phyloP scores from a whole-genome alignment of 371 early-diverging fungal genomes.

The Homolaphlyctis polyrhiza region DNA sequence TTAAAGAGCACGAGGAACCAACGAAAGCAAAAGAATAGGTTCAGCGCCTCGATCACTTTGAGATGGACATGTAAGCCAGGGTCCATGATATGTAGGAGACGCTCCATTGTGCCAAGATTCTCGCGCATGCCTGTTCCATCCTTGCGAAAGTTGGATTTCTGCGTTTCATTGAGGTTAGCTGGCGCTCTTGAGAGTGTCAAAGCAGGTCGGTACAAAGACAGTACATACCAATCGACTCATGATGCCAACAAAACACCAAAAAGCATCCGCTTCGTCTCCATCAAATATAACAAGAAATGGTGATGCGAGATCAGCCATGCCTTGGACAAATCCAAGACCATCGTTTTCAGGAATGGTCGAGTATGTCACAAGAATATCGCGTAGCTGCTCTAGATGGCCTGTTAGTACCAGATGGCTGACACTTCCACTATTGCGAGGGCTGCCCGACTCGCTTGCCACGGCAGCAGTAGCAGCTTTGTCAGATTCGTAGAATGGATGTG shows the following conservation, averaged over 20 bases:
- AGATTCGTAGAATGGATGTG: constrained; percentile 61
- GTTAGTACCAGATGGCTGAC: constrained; percentile 11
- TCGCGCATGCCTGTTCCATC: constrained; percentile 85
- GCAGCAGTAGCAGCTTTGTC: constrained; percentile 7
- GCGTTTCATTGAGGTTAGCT: neutral
- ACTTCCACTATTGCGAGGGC: neutral
- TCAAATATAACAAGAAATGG: constrained; percentile 72
- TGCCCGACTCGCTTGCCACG: too few species aligned
- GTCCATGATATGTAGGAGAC: constrained; percentile 69
- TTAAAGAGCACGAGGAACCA: constrained; percentile 92
- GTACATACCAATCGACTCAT: constrained; percentile 67
- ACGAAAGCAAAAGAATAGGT: constrained; percentile 86
- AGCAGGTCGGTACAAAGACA: neutral
- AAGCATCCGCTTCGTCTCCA: constrained; percentile 81
- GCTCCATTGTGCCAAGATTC: constrained; percentile 65
- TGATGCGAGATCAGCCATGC: constrained; percentile 86
- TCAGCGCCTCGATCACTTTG: constrained; percentile 45
- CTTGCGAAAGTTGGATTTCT: constrained; percentile 64
- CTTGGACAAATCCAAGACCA: constrained; percentile 73
- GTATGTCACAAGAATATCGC: constrained; percentile 85
- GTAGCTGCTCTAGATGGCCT: constrained; percentile 65
- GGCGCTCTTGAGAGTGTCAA: neutral
- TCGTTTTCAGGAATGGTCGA: constrained; percentile 24
- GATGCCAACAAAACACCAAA: constrained; percentile 79
- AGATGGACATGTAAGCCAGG: constrained; percentile 64